phyloP scores from a whole-genome alignment of 345 rosid species.

The Lenwebbia sp. region DNA sequence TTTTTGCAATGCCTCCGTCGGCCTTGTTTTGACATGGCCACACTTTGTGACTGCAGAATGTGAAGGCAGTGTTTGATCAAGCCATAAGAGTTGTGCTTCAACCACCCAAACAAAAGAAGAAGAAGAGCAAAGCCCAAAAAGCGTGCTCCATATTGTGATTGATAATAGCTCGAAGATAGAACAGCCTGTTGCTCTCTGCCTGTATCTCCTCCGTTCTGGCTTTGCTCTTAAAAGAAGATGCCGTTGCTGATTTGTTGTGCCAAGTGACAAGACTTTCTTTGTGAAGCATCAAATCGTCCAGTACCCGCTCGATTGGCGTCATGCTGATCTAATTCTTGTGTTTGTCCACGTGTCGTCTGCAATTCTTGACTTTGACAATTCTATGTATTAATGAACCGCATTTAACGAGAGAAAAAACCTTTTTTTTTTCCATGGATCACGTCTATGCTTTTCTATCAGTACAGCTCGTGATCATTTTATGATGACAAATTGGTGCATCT shows the following conservation, averaged over 20 bases:
- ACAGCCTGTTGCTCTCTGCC: background rate
- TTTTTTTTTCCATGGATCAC: background rate
- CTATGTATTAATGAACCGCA: background rate
- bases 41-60: constrained; percentile 44
- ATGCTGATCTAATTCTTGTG: background rate
- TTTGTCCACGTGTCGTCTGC: background rate
- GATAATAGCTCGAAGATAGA: constrained; percentile 9
- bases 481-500: background rate
- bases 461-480: background rate
- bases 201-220: background rate
- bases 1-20: background rate
- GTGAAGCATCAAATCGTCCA: background rate
- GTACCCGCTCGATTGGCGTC: background rate
- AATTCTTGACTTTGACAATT: background rate
- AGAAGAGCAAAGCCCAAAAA: constrained; percentile 83
- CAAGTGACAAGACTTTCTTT: constrained; percentile 5
- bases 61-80: constrained; percentile 85
- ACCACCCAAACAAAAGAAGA: constrained; percentile 85
- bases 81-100: constrained; percentile 93
- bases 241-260: constrained; percentile 5
- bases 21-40: background rate
- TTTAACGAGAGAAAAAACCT: background rate
- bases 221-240: background rate
- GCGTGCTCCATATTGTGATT: constrained; percentile 84
- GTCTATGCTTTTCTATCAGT: background rate